Evolutionary conservation across 2,329 filamentous ascomycete genomes (phyloP), one percentile per base, ranked within the genome.

Genomic region (Chalara sp.): DNA sequence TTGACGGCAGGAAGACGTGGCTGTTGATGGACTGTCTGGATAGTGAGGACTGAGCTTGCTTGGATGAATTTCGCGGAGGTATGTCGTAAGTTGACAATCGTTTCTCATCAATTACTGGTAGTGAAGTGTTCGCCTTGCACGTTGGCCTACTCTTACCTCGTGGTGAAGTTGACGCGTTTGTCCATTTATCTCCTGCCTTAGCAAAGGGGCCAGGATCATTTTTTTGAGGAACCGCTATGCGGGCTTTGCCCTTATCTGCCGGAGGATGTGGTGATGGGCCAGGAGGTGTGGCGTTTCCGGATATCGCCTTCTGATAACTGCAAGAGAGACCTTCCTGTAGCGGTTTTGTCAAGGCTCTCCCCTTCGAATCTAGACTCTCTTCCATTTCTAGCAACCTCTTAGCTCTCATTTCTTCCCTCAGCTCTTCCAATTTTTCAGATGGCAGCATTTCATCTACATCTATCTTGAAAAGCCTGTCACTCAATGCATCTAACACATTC

Each of bases 391-490:
- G 51, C n/a, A 13, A 30, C 2, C 13, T 28, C 6, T 8, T 21
- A 5, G 13, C 42, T 30, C 54, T 54, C 35, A 54, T 50, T 46
- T 57, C 55, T 33, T 59, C 50, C 50, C 66, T 58, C 31, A 65
- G 54, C 41, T 67, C 65, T 56, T 78, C 71, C 29, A 81, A 66
- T 37, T 74, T 72, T 33, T 72, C 70, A 13, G 78, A 74, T 8
- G 78, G 76, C 10, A 82, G 64, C 69, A 81, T 79, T 65, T 84
- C 80, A 47, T 81, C 76, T 0, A 73, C 79, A 54, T 83, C 78
- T 48, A 78, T 70, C 44, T 72, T 72, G 61, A 83, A 81, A 44
- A 77, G 68, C 42, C 75, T 76, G 13, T 75, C 73, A 41, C 69
- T 76, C 52, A 84, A 72, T 8, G 81, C 67, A 32, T 79, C 79